These are phyloP conservation scores for Xerocomellus dryophilus DNA, from an alignment of 768 basidiomycete genomes.

Conservation along the genomic window DNA sequence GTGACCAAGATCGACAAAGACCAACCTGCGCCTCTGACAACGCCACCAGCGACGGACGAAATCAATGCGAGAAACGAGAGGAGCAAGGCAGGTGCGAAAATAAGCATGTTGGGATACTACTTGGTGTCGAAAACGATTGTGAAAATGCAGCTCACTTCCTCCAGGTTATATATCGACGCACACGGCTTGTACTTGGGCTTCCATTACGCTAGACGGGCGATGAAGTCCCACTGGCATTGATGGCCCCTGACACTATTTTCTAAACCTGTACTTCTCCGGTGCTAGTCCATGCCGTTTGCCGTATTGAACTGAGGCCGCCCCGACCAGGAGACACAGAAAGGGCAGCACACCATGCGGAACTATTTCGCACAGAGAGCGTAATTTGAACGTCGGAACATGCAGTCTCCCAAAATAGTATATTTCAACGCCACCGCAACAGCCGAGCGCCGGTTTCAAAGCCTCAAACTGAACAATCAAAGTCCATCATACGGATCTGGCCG, in stretches of 20 bases:
- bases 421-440: not conserved
- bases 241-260: not conserved
- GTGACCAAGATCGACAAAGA: not conserved
- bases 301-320: not conserved
- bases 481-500: conserved; percentile 32
- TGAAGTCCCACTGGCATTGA: not conserved
- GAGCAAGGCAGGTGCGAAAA: conserved; percentile 7
- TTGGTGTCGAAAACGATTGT: not conserved
- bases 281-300: not conserved
- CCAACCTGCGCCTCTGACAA: conserved; percentile 10
- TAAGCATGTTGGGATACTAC: conserved; percentile 8
- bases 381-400: not conserved
- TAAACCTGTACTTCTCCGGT: not conserved
- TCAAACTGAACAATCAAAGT: conserved; percentile 18
- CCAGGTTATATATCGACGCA: conserved; percentile 11
- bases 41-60: conserved; percentile 6
- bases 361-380: not conserved
- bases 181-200: not conserved
- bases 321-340: conserved; percentile 1
- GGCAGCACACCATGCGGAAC: not conserved
- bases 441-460: not conserved
- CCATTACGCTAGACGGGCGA: not conserved
- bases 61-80: conserved; percentile 12
- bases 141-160: not conserved
- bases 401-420: not conserved